phyloP scores from a whole-genome alignment of 2,329 filamentous ascomycete species.

The Raffaelea ambrosiae region DNA sequence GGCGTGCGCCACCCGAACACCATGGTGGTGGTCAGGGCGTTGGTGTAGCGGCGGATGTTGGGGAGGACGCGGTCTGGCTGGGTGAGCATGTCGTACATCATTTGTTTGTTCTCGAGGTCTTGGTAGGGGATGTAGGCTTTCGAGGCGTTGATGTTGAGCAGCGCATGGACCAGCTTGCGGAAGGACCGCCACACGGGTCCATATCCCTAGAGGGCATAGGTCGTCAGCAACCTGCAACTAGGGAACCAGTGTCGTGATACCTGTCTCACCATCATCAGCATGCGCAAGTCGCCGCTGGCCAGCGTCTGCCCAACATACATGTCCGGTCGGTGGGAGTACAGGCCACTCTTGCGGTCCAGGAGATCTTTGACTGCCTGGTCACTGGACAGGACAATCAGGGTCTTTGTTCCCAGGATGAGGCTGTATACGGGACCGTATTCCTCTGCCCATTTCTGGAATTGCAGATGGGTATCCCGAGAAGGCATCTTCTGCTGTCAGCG shows the following conservation, averaged over 20 bases:
- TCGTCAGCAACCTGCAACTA: too few species aligned
- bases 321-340: constrained; percentile 37
- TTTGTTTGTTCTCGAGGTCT: constrained; percentile 44
- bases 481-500: constrained; percentile 1
- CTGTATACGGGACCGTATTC: constrained; percentile 43
- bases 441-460: constrained; percentile 43
- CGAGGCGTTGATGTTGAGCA: constrained; percentile 37
- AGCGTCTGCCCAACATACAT: constrained; percentile 4
- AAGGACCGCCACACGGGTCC: constrained; percentile 23
- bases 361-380: constrained; percentile 34
- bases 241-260: too few species aligned
- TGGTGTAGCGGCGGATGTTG: constrained; percentile 13
- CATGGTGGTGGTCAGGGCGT: constrained; percentile 11
- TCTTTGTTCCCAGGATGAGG: constrained; percentile 38
- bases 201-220: too few species aligned
- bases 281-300: constrained; percentile 9
- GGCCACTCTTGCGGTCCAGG: constrained; percentile 38
- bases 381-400: constrained; percentile 28
- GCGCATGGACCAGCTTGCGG: constrained; percentile 31
- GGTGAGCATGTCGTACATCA: constrained; percentile 39
- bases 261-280: constrained; percentile 7
- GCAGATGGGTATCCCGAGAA: constrained; percentile 22
- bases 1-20: constrained; percentile 13
- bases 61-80: constrained; percentile 15
- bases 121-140: constrained; percentile 46